These are phyloP conservation scores for Licmophora abbreviata DNA, from an alignment of 108 stramenopile species.

Conservation along the genomic window DNA sequence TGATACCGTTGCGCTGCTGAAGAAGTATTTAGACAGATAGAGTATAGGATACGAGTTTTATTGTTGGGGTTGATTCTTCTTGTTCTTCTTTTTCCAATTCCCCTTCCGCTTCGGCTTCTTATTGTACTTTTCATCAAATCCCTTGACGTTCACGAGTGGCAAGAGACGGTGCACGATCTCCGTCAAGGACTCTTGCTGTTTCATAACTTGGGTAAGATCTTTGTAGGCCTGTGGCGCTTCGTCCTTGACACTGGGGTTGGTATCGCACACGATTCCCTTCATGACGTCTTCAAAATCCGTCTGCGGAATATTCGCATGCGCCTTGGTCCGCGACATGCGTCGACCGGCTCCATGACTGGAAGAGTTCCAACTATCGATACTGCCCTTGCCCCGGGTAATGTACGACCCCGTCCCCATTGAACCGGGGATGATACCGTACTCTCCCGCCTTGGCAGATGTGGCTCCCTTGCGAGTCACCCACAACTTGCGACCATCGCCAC, in stretches of 20 bases:
- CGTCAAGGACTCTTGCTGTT: conserved; percentile 6
- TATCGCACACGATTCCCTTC: conserved; percentile 20
- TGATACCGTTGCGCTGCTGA: conserved; percentile 63
- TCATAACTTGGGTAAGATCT: conserved; percentile 11
- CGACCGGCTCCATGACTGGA: conserved; percentile 19
- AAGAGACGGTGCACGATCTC: conserved; percentile 9
- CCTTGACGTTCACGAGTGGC: conserved; percentile 14
- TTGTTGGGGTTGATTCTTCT: too few relatives aligned
- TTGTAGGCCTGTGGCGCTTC: conserved; percentile 22
- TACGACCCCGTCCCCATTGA: conserved; percentile 17
- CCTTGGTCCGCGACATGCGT: conserved; percentile 13
- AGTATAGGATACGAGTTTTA: not conserved
- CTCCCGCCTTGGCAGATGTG: conserved; percentile 12
- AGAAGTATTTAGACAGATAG: conserved; percentile 73
- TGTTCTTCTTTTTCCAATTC: not conserved
- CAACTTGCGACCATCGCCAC: conserved; percentile 10
- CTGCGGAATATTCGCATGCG: conserved; percentile 7
- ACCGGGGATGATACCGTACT: conserved; percentile 19
- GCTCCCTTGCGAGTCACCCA: conserved; percentile 21
- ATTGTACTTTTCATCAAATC: conserved; percentile 10
- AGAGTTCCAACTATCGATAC: conserved; percentile 14
- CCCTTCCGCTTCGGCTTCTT: not conserved
- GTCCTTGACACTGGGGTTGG: conserved; percentile 5
- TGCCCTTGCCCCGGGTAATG: conserved; percentile 12
- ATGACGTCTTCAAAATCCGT: conserved; percentile 13